Percentiles rank a stretch among this genome's conserved stretches.
phyloP scores from a whole-genome alignment of 2,329 filamentous ascomycete species.

The Aspergillus glaucus region DNA sequence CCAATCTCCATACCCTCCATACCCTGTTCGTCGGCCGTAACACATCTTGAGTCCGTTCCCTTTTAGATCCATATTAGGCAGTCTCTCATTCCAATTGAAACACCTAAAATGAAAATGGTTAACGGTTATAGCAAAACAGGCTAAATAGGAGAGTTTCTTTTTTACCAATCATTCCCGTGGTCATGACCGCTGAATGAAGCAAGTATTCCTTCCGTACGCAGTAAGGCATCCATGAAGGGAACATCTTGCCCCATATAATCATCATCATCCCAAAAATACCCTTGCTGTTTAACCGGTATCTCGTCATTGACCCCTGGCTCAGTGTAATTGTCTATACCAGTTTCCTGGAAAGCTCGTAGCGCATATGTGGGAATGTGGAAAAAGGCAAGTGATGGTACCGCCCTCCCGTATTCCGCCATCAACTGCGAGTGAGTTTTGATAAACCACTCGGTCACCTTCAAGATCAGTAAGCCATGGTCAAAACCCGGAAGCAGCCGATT shows the following conservation, averaged over 20 bases:
- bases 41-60: constrained; percentile 48
- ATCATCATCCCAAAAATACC: constrained; percentile 8
- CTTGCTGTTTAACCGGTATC: constrained; percentile 27
- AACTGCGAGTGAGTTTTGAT: constrained; percentile 24
- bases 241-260: constrained; percentile 46
- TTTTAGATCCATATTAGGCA: constrained; percentile 23
- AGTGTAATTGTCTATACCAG: constrained; percentile 36
- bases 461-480: not conserved
- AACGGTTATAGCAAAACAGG: no score
- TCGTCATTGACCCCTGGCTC: constrained; percentile 46
- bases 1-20: constrained; percentile 63
- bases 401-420: constrained; percentile 20
- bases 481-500: not conserved
- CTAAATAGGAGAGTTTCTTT: constrained; percentile 6
- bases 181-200: constrained; percentile 61
- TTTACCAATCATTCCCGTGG: constrained; percentile 58
- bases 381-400: constrained; percentile 49
- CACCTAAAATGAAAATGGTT: constrained; percentile 18
- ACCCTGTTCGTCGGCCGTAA: constrained; percentile 61
- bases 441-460: constrained; percentile 42
- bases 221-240: constrained; percentile 58
- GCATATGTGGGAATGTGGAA: constrained; percentile 49
- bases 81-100: constrained; percentile 33
- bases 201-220: constrained; percentile 52
- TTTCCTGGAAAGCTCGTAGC: constrained; percentile 36